phyloP scores from a whole-genome alignment of 2,329 filamentous ascomycete genomes.

The Penicillium brevicompactum region DNA sequence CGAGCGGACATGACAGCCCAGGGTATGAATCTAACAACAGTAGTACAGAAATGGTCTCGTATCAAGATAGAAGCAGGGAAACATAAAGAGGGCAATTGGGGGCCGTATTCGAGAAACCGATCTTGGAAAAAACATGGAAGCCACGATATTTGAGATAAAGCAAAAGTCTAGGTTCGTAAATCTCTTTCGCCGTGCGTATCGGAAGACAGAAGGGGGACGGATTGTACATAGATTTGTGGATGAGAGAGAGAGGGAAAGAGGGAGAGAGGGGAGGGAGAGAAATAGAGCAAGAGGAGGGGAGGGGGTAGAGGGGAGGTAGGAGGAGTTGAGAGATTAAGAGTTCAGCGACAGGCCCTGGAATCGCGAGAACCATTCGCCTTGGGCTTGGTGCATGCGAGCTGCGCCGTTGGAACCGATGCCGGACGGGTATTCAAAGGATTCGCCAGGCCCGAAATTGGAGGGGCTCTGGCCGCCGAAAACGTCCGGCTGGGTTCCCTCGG shows the following conservation, averaged over 20 bases:
- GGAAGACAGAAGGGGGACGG: neutral
- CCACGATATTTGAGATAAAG: neutral
- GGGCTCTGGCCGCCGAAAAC: slow-evolving; percentile 38
- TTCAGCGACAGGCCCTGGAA: slow-evolving; percentile 76
- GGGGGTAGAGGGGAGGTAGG: neutral
- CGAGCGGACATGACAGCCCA: slow-evolving; percentile 1
- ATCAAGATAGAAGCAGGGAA: neutral
- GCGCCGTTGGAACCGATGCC: slow-evolving; percentile 38
- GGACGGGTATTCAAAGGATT: slow-evolving; percentile 35
- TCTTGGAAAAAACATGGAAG: neutral
- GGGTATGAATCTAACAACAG: slow-evolving; percentile 18
- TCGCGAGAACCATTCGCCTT: slow-evolving; percentile 61
- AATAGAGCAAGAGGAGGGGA: neutral
- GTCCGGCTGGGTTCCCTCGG: slow-evolving; percentile 37
- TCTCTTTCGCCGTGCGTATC: slow-evolving; percentile 4
- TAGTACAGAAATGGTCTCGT: slow-evolving; percentile 3
- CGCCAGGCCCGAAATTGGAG: slow-evolving; percentile 41
- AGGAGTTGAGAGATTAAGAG: slow-evolving; percentile 40
- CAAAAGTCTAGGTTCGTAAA: slow-evolving; percentile 12
- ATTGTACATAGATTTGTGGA: slow-evolving; percentile 2
- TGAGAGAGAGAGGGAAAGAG: neutral
- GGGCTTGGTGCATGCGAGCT: slow-evolving; percentile 36
- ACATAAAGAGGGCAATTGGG: neutral
- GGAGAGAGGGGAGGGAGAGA: neutral
- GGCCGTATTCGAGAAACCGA: neutral